These are phyloP conservation scores for Carex myosuroides DNA, from an alignment of 176 grass and related monocot species.

Conservation along the genomic window DNA sequence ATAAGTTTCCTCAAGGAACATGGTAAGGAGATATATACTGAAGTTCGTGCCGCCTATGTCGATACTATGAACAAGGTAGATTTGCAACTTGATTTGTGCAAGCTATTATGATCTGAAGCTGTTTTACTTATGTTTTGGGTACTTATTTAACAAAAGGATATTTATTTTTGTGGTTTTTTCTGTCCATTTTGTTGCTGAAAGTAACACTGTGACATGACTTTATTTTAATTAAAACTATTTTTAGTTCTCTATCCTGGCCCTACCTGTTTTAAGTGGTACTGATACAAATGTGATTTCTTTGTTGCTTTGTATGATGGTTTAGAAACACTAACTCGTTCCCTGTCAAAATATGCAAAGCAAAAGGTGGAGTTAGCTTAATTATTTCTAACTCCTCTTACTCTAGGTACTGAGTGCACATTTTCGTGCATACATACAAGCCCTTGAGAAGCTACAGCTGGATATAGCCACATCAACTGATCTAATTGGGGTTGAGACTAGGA, in stretches of 20 bases:
- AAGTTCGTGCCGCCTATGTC: constrained; percentile 88
- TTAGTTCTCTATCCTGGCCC: neutral
- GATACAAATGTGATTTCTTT: neutral
- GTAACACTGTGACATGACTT: neutral
- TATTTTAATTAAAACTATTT: neutral
- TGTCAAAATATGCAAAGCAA: neutral
- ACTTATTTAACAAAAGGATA: neutral
- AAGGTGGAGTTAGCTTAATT: neutral
- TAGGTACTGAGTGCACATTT: constrained; percentile 98
- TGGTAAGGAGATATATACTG: constrained; percentile 96
- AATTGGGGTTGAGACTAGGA: constrained; percentile 95
- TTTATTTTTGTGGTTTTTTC: neutral
- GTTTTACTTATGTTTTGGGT: neutral
- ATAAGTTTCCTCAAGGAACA: constrained; percentile 91
- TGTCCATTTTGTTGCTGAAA: neutral
- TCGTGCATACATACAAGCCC: constrained; percentile 89
- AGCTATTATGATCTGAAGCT: neutral
- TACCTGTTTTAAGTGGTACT: neutral
- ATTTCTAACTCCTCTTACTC: constrained; percentile 7
- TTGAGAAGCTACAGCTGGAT: constrained; percentile 92
- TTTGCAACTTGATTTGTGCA: neutral
- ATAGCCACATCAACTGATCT: constrained; percentile 93
- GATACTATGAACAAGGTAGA: constrained; percentile 99
- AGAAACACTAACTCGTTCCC: neutral
- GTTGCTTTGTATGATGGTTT: neutral